Evolutionary conservation across 495 filamentous ascomycete genomes (phyloP).

Genomic region (Penicillium salamii): DNA sequence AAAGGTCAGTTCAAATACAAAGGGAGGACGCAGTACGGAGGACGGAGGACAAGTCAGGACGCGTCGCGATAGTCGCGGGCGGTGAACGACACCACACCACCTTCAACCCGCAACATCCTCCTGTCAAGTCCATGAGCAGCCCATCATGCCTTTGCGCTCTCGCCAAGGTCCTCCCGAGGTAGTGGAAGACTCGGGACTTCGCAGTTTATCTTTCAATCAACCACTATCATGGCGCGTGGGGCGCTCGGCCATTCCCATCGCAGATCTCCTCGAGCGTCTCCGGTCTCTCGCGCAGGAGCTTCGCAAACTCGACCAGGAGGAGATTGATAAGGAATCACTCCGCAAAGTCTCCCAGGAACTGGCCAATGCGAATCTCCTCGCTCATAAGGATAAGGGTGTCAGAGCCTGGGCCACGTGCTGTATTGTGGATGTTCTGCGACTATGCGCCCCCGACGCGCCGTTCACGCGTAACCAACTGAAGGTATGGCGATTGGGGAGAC

Average conservation of each 20-base stretch:
- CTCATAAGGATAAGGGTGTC: conserved; percentile 91
- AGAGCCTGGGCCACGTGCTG: conserved; percentile 85
- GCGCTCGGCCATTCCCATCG: conserved; percentile 75
- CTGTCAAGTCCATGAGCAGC: conserved; percentile 20
- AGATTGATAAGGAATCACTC: conserved; percentile 75
- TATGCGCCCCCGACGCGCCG: conserved; percentile 94
- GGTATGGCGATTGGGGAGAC: conserved; percentile 49
- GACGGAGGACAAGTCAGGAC: conserved; percentile 16
- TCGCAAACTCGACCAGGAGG: conserved; percentile 82
- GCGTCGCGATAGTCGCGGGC: conserved; percentile 15
- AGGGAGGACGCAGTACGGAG: no score
- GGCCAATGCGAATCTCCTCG: conserved; percentile 73
- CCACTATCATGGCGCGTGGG: conserved; percentile 89
- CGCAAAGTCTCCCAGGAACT: conserved; percentile 85
- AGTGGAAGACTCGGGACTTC: conserved; percentile 39
- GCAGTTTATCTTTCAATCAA: conserved; percentile 67
- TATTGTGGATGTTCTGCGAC: conserved; percentile 86
- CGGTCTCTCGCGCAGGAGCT: conserved; percentile 81
- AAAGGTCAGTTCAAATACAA: no score
- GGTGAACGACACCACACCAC: conserved; percentile 24
- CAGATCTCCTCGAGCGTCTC: conserved; percentile 76
- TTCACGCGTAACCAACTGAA: conserved; percentile 88
- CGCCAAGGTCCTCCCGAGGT: conserved; percentile 40
- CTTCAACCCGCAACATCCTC: conserved; percentile 3
- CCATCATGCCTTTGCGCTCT: conserved; percentile 51